Evolutionary conservation across 495 filamentous ascomycete genomes (phyloP).

Genomic region (Penicillium odoratum): DNA sequence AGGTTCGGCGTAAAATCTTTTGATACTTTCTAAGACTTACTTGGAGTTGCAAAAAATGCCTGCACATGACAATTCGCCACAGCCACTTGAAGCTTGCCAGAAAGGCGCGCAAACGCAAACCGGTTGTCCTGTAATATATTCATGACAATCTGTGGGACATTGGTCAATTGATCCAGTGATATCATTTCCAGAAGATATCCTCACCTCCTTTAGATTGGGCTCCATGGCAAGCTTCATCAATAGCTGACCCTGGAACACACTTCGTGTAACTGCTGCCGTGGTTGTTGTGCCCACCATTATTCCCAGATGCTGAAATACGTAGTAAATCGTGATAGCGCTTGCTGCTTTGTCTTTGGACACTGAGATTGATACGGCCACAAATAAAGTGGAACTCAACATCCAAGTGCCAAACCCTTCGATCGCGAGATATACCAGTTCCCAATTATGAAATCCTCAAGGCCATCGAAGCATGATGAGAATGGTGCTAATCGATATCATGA

Average conservation of each 20-base stretch:
- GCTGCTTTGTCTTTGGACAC: not conserved
- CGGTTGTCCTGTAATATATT: too few relatives aligned
- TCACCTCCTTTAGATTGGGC: too few relatives aligned
- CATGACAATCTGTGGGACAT: too few relatives aligned
- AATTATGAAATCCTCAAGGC: not conserved
- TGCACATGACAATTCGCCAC: too few relatives aligned
- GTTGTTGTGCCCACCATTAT: not conserved
- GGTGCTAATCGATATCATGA: not conserved
- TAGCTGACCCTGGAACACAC: not conserved
- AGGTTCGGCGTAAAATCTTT: too few relatives aligned
- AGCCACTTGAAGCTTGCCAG: too few relatives aligned
- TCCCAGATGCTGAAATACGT: not conserved
- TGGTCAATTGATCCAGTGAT: too few relatives aligned
- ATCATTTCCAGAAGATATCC: too few relatives aligned
- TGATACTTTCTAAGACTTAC: too few relatives aligned
- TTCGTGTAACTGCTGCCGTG: not conserved
- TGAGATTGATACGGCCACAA: not conserved
- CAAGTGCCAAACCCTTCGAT: not conserved
- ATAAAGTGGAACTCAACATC: not conserved
- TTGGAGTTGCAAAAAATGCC: too few relatives aligned
- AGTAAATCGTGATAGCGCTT: not conserved
- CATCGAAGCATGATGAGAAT: not conserved
- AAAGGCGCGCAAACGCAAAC: too few relatives aligned
- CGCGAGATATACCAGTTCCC: not conserved
- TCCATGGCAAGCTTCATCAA: too few relatives aligned